Evolutionary conservation across 208 protist genomes (phyloP).

Genomic region (Leptomonas seymouri): DNA sequence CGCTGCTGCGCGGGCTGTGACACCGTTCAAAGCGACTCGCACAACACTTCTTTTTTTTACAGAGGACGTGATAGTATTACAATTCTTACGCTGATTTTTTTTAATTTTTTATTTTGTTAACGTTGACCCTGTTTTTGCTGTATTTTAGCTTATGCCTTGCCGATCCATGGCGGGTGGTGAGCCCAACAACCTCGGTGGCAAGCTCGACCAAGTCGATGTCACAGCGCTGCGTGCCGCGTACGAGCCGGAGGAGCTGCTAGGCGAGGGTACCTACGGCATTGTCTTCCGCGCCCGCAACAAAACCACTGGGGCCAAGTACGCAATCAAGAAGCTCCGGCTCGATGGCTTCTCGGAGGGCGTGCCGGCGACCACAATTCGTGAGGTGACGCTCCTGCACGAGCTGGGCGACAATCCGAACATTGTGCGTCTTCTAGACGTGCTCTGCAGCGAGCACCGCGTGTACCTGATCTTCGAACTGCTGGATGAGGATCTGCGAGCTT

Average conservation of each 20-base stretch:
- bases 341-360: conserved; percentile 86
- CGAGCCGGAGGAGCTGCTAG: conserved; percentile 80
- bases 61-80: no score
- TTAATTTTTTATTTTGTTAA: no score
- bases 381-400: conserved; percentile 92
- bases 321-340: conserved; percentile 83
- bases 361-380: conserved; percentile 91
- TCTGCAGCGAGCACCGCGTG: conserved; percentile 95
- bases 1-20: no score
- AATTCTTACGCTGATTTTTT: no score
- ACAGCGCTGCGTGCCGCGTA: conserved; percentile 50
- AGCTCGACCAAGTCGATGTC: conserved; percentile 60
- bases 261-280: conserved; percentile 96
- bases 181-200: conserved; percentile 36
- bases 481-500: conserved; percentile 94
- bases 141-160: no score
- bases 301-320: conserved; percentile 65
- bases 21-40: no score
- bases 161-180: conserved; percentile 4
- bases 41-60: no score
- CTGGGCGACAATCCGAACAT: conserved; percentile 91
- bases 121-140: neutral
- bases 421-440: conserved; percentile 94
- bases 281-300: conserved; percentile 86
- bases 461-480: conserved; percentile 98